A percentile compares a stretch with the other conserved stretches of the same genome.
These are phyloP conservation scores for Daldinia bambusicola DNA, from an alignment of 495 filamentous ascomycete species.

Conservation along the genomic window DNA sequence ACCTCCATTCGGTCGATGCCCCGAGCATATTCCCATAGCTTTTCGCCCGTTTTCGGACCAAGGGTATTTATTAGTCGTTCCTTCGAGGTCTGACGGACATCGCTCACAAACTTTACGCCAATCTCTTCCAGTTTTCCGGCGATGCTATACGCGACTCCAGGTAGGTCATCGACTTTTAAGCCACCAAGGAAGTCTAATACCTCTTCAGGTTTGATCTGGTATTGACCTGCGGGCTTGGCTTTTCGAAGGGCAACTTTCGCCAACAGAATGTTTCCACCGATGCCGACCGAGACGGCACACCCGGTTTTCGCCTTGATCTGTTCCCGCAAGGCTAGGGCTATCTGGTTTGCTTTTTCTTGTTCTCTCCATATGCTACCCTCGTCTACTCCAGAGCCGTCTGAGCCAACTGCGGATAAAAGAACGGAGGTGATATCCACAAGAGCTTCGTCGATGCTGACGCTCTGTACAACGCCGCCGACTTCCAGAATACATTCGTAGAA, in stretches of 20 bases:
- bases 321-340: slow-evolving; percentile 73
- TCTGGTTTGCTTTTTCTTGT: slow-evolving; percentile 79
- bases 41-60: slow-evolving; percentile 92
- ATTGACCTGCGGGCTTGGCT: slow-evolving; percentile 94
- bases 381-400: slow-evolving; percentile 70
- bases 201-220: slow-evolving; percentile 78
- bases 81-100: slow-evolving; percentile 77
- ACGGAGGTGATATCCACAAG: slow-evolving; percentile 78
- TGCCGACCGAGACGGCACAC: slow-evolving; percentile 93
- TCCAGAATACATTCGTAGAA: slow-evolving; percentile 89
- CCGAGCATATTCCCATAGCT: slow-evolving; percentile 88
- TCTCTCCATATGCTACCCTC: slow-evolving; percentile 84
- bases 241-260: slow-evolving; percentile 91
- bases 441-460: slow-evolving; percentile 96
- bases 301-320: slow-evolving; percentile 76
- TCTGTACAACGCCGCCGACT: slow-evolving; percentile 85
- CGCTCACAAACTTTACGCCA: slow-evolving; percentile 82
- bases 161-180: slow-evolving; percentile 80
- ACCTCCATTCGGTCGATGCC: slow-evolving; percentile 90
- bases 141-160: slow-evolving; percentile 89
- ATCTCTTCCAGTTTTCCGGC: slow-evolving; percentile 85
- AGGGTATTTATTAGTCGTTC: slow-evolving; percentile 77
- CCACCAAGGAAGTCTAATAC: slow-evolving; percentile 78
- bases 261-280: slow-evolving; percentile 88
- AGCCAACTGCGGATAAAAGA: slow-evolving; percentile 73